Conservation (phyloP, 192 early-diverging fungal species). For the Gamsiella multidivaricata region DNA sequence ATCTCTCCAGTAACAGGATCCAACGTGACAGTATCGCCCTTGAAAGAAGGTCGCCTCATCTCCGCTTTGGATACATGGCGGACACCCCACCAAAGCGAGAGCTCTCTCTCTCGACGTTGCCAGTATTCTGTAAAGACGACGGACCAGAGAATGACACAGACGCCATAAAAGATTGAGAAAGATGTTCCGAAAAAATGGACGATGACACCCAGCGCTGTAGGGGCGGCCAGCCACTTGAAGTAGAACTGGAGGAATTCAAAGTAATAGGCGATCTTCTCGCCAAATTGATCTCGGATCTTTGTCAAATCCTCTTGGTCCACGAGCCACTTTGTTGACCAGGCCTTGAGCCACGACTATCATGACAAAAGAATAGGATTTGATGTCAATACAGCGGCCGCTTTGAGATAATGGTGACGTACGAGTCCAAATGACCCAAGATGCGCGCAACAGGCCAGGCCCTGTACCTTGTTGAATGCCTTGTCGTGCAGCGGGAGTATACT, state of each 20-base stretch:
- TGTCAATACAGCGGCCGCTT: neutral
- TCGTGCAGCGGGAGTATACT: conserved; percentile 87
- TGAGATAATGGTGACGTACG: neutral
- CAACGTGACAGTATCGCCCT: conserved; percentile 62
- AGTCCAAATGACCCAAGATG: no score
- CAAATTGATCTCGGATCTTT: conserved; percentile 84
- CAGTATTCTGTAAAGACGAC: conserved; percentile 83
- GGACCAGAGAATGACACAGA: conserved; percentile 74
- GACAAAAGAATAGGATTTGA: neutral
- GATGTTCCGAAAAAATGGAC: conserved; percentile 62
- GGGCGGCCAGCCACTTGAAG: conserved; percentile 76
- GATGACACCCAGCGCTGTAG: conserved; percentile 72
- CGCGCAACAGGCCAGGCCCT: no score
- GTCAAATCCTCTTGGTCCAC: conserved; percentile 78
- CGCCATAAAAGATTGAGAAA: conserved; percentile 75
- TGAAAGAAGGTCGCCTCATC: conserved; percentile 75
- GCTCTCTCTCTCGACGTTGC: conserved; percentile 78
- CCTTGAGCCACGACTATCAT: conserved; percentile 76
- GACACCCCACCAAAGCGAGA: conserved; percentile 84
- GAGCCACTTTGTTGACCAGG: conserved; percentile 86
- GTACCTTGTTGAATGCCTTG: conserved; percentile 77
- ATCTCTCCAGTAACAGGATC: conserved; percentile 83
- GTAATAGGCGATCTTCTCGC: conserved; percentile 91
- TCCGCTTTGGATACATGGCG: conserved; percentile 68
- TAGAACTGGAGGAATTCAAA: conserved; percentile 96